Evolutionary conservation across 352 stramenopile species (phyloP).

Genomic region (Pilasporangium apinafurcum): DNA sequence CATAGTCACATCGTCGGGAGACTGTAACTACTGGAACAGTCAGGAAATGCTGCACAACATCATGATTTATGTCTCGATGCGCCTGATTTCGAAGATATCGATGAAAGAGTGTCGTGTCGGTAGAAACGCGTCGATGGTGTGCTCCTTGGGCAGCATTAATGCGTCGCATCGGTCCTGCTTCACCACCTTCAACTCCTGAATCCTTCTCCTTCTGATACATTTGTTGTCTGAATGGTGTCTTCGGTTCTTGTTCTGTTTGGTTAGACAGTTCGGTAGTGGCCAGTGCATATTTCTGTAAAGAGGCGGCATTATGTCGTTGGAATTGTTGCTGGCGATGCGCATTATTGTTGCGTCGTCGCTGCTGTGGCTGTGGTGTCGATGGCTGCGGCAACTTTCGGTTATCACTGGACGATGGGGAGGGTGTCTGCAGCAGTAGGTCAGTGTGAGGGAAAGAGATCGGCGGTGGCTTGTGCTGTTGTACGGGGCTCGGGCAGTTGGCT

Average conservation of each 20-base stretch:
- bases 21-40: slow-evolving; percentile 38
- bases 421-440: too few relatives aligned
- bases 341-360: slow-evolving; percentile 14
- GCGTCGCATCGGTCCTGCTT: slow-evolving; percentile 50
- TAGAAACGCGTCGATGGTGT: slow-evolving; percentile 67
- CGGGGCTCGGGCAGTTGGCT: slow-evolving; percentile 39
- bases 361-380: slow-evolving; percentile 40
- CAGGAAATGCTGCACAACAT: slow-evolving; percentile 53
- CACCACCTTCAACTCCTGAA: slow-evolving; percentile 14
- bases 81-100: slow-evolving; percentile 50
- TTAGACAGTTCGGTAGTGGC: slow-evolving; percentile 13
- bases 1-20: slow-evolving; percentile 11
- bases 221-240: slow-evolving; percentile 2
- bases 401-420: too few relatives aligned
- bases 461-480: slow-evolving; percentile 15
- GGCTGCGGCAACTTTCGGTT: slow-evolving; percentile 18
- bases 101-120: slow-evolving; percentile 65
- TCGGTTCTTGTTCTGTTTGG: slow-evolving; percentile 15
- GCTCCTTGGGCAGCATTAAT: slow-evolving; percentile 38
- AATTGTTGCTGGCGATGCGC: slow-evolving; percentile 13
- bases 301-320: slow-evolving; percentile 15
- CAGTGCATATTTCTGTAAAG: slow-evolving; percentile 10
- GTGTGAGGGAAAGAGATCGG: slow-evolving; percentile 25
- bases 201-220: slow-evolving; percentile 3
- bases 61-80: slow-evolving; percentile 41